Base-by-base conservation (phyloP, 805 yeast species). In the Nakazawaea wickerhamii region DNA sequence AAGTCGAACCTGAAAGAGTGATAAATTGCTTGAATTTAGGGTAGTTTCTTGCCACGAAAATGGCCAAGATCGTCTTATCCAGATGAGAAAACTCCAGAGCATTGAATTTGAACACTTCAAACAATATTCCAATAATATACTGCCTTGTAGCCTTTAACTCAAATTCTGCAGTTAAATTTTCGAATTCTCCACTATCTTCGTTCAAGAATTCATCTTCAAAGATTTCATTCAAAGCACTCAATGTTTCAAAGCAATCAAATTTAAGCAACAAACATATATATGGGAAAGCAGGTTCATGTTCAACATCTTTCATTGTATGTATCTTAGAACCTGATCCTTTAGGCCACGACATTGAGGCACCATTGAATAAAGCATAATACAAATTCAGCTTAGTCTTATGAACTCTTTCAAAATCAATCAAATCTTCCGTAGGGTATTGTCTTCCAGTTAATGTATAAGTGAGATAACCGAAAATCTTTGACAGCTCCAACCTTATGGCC, bases 21-120 rank as follows among this genome's bases (percentile, higher is more conserved):
- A 91, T 70, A 48, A 86, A 90, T 59, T 91, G 99, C 10, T 77
- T 69, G 58, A 84, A 91, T 55, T 91, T 93, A 2, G 96, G 83
- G 48, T 81, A 78, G 55, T 85, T 90, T 45, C 91, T 62, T 0
- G 91, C 85, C 26, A 91, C 60, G 54, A 91, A 93, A 3, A 87
- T 74, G 2, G 86, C 71, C 38, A 86, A 58, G 39, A 66, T 59
- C 4, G 60, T 54, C 13, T 50, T 49, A 28, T 64, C 67, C 5
- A 45, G 45, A 0, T 50, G 44, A 5, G 60, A 54, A 33, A 67
- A 59, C 26, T 62, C 67, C 6, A 7, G 4, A 4, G 50, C 48
- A 41, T 65, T 58, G 4, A 61, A 65, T 3, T 68, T 67, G 50
- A 74, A 71, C 2, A 81, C 61, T 40, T 84, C 85, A 13, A 86